Conservation (phyloP, 176 grass and related monocot genomes). For the Oryza meridionalis region DNA sequence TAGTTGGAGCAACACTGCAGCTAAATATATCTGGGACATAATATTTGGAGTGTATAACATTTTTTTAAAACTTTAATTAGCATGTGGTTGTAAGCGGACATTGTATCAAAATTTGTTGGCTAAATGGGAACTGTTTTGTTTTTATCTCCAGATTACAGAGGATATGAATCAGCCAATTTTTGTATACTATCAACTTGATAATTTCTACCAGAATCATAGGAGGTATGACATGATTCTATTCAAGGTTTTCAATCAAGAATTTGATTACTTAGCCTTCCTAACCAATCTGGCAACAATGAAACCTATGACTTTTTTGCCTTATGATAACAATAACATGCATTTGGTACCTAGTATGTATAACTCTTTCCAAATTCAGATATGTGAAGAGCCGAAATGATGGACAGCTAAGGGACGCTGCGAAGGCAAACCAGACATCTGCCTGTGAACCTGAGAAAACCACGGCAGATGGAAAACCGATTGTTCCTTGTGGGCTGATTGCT, state of each 20-base stretch:
- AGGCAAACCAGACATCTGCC: constrained; percentile 54
- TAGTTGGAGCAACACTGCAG: constrained; percentile 6
- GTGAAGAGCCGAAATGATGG: constrained; percentile 93
- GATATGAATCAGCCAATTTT: constrained; percentile 87
- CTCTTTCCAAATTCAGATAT: constrained; percentile 63
- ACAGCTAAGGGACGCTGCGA: constrained; percentile 54
- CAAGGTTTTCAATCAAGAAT: constrained; percentile 20
- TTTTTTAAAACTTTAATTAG: not conserved
- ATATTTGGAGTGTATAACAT: not conserved
- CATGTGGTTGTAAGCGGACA: constrained; percentile 3
- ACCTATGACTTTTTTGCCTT: not conserved
- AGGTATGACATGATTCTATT: constrained; percentile 58
- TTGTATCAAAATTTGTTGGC: not conserved
- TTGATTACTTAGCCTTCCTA: constrained; percentile 4
- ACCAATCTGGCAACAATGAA: not conserved
- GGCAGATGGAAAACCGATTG: constrained; percentile 61
- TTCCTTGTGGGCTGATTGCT: constrained; percentile 95
- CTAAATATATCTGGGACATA: constrained; percentile 1
- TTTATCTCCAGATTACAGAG: constrained; percentile 70
- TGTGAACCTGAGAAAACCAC: constrained; percentile 84
- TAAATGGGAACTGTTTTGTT: not conserved
- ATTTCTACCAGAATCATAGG: constrained; percentile 99
- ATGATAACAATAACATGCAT: constrained; percentile 20
- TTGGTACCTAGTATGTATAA: constrained; percentile 17
- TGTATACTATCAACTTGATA: constrained; percentile 97